A percentile compares a stretch with the other conserved stretches of the same genome.
phyloP scores from a whole-genome alignment of 2,329 filamentous ascomycete species.

The Exophiala calicioides region DNA sequence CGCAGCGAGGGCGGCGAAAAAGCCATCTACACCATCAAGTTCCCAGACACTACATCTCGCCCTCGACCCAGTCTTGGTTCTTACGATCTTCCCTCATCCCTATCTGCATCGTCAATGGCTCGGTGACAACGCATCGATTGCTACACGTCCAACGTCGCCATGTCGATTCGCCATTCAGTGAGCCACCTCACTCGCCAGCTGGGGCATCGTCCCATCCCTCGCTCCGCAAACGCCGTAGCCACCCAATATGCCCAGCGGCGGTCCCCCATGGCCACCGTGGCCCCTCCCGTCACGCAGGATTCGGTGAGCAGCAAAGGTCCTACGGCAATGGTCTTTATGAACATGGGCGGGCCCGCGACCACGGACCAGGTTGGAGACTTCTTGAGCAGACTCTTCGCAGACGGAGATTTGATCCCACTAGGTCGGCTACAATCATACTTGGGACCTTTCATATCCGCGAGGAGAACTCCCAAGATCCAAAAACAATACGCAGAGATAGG shows the following conservation, averaged over 20 bases:
- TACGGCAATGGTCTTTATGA: slow-evolving; percentile 97
- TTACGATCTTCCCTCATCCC: too few relatives aligned
- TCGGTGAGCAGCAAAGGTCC: slow-evolving; percentile 71
- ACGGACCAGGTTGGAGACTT: slow-evolving; percentile 87
- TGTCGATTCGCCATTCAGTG: slow-evolving; percentile 21
- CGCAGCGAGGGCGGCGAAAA: not conserved
- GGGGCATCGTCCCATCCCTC: slow-evolving; percentile 6
- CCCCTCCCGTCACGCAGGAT: slow-evolving; percentile 79
- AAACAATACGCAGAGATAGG: slow-evolving; percentile 95
- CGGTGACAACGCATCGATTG: slow-evolving; percentile 5
- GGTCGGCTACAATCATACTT: slow-evolving; percentile 88
- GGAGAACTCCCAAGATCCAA: slow-evolving; percentile 92
- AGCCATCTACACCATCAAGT: not conserved
- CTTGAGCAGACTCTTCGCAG: slow-evolving; percentile 85
- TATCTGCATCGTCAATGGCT: slow-evolving; percentile 22
- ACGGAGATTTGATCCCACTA: slow-evolving; percentile 92
- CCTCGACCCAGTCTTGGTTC: too few relatives aligned
- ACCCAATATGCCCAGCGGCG: slow-evolving; percentile 22
- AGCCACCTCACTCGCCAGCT: slow-evolving; percentile 15
- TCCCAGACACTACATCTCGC: not conserved
- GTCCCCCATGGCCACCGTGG: slow-evolving; percentile 58
- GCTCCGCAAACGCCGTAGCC: slow-evolving; percentile 5
- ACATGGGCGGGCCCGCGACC: slow-evolving; percentile 95
- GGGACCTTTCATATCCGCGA: slow-evolving; percentile 79
- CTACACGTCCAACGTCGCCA: slow-evolving; percentile 5